Evolutionary conservation across 805 yeast species (phyloP).

Genomic region (Metschnikowia colocasiae): DNA sequence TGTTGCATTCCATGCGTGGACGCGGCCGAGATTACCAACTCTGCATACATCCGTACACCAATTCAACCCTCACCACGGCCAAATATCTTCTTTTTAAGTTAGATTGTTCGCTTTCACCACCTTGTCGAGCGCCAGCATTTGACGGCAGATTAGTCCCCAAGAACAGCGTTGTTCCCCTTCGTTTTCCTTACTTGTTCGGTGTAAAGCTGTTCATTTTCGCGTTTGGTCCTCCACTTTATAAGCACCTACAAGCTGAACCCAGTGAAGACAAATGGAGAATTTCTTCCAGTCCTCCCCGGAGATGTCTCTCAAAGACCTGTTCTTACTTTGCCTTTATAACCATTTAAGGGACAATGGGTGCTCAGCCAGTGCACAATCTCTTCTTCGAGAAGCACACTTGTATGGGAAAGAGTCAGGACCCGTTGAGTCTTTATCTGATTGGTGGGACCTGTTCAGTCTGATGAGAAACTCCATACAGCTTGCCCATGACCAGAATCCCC

Average conservation of each 20-base stretch:
- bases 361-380: constrained; percentile 1
- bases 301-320: constrained; percentile 1
- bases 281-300: constrained; percentile 2
- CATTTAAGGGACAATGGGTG: constrained; percentile 3
- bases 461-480: not conserved
- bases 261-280: not conserved
- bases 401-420: not conserved
- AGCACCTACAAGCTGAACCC: not conserved
- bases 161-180: not conserved
- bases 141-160: not conserved
- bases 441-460: constrained; percentile 4
- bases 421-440: not conserved
- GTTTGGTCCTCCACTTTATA: not conserved
- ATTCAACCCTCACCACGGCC: constrained; percentile 1
- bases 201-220: not conserved
- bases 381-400: constrained; percentile 3
- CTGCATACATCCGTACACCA: constrained; percentile 1
- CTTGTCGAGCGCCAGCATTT: constrained; percentile 1
- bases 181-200: not conserved
- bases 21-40: not conserved
- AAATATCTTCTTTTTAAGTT: not conserved
- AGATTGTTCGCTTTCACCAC: not conserved
- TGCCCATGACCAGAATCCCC: not conserved
- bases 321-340: constrained; percentile 2
- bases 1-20: not conserved